phyloP scores from a whole-genome alignment of 2,329 filamentous ascomycete genomes.

The Kalaharituber pfeilii region DNA sequence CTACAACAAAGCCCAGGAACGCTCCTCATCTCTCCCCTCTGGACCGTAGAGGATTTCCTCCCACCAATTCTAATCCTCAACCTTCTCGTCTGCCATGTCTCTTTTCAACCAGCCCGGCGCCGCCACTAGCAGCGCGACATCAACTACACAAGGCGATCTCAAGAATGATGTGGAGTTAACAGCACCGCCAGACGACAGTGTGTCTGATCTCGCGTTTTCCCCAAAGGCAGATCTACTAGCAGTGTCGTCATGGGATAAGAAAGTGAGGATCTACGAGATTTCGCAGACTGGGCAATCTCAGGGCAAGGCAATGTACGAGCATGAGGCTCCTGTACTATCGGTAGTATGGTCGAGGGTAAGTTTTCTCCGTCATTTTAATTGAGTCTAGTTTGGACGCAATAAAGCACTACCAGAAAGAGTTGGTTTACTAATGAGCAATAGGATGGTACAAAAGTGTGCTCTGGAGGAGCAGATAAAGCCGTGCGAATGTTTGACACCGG shows the following conservation, averaged over 20 bases:
- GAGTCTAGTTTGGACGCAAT: too few species aligned
- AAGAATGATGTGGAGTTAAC: constrained; percentile 69
- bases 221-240: constrained; percentile 64
- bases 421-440: constrained; percentile 28
- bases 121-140: constrained; percentile 33
- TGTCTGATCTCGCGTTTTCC: constrained; percentile 75
- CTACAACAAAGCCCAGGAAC: too few species aligned
- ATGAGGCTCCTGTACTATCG: constrained; percentile 67
- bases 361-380: constrained; percentile 4
- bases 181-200: constrained; percentile 69
- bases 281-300: constrained; percentile 57
- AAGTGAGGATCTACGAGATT: constrained; percentile 93
- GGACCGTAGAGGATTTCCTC: too few species aligned
- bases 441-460: constrained; percentile 81
- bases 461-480: constrained; percentile 77
- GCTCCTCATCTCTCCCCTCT: too few species aligned
- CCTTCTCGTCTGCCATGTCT: too few species aligned
- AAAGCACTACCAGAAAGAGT: constrained; percentile 7
- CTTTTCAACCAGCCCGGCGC: constrained; percentile 36
- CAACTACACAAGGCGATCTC: constrained; percentile 66
- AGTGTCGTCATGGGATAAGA: constrained; percentile 92
- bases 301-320: constrained; percentile 71
- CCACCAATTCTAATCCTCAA: too few species aligned
- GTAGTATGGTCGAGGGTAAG: constrained; percentile 77
- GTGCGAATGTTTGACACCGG: constrained; percentile 73